Evolutionary conservation across 1,284 basidiomycete genomes (phyloP).

Genomic region (Boletus coffeatus): DNA sequence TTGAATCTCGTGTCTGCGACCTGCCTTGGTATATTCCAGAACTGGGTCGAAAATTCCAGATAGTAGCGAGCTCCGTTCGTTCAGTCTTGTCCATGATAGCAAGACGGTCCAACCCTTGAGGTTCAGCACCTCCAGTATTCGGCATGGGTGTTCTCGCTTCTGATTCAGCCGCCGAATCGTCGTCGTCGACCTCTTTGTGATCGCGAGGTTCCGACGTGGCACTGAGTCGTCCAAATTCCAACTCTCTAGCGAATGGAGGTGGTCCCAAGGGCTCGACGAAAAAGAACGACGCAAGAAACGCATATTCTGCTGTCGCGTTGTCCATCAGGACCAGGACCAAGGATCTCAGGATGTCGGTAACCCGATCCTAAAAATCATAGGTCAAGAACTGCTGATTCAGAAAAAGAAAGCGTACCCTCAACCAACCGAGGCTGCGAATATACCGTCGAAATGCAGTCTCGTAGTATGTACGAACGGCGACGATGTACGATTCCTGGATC

Average conservation of each 20-base stretch:
- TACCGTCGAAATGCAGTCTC: constrained; percentile 96
- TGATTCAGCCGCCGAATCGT: constrained; percentile 37
- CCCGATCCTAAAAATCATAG: constrained; percentile 42
- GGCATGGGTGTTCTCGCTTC: constrained; percentile 29
- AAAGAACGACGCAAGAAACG: constrained; percentile 84
- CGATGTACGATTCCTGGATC: constrained; percentile 84
- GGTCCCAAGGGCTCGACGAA: constrained; percentile 33
- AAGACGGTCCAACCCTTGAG: constrained; percentile 23
- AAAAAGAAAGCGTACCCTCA: constrained; percentile 51
- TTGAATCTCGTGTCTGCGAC: constrained; percentile 13
- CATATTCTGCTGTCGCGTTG: constrained; percentile 88
- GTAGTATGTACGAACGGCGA: constrained; percentile 85
- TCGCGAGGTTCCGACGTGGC: constrained; percentile 27
- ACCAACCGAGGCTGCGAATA: constrained; percentile 70
- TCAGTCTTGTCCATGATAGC: constrained; percentile 50
- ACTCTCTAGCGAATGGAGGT: constrained; percentile 31
- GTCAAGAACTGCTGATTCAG: not conserved
- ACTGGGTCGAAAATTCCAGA: constrained; percentile 93
- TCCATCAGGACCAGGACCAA: constrained; percentile 87
- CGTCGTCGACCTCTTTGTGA: constrained; percentile 16
- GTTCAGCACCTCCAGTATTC: constrained; percentile 4
- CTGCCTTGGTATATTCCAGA: constrained; percentile 74
- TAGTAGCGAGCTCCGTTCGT: constrained; percentile 46
- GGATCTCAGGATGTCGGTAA: constrained; percentile 72
- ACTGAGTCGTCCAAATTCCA: constrained; percentile 32